Conservation (phyloP, 2,329 filamentous ascomycete species). For the Dactylellina sp. region DNA sequence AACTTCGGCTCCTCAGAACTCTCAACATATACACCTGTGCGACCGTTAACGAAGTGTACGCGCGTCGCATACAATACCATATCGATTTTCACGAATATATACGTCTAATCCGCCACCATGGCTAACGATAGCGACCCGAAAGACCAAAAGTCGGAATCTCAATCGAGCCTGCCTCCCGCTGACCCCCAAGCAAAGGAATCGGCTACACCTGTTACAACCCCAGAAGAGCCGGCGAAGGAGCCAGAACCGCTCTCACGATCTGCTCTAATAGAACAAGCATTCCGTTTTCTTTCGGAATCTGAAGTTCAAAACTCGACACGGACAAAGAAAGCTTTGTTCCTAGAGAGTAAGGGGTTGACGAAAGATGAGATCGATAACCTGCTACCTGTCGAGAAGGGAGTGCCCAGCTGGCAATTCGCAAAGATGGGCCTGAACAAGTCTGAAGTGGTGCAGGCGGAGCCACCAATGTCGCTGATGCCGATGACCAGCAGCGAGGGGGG, state of each 20-base stretch:
- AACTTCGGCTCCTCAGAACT: neutral
- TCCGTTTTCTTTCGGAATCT: constrained; percentile 49
- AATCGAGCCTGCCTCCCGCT: constrained; percentile 22
- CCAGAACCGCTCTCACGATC: constrained; percentile 26
- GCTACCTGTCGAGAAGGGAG: constrained; percentile 47
- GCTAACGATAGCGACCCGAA: constrained; percentile 48
- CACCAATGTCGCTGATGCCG: constrained; percentile 49
- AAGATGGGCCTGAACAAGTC: constrained; percentile 26
- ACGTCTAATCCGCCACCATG: constrained; percentile 18
- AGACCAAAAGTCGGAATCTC: constrained; percentile 35
- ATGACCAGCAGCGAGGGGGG: constrained; percentile 27
- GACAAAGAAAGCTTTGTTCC: constrained; percentile 40
- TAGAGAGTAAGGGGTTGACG: constrained; percentile 56
- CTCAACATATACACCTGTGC: constrained; percentile 3
- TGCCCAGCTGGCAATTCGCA: constrained; percentile 48
- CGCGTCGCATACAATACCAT: constrained; percentile 13
- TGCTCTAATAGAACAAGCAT: constrained; percentile 45
- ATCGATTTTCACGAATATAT: neutral
- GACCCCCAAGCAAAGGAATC: neutral
- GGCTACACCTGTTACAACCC: constrained; percentile 24
- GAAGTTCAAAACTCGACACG: constrained; percentile 53
- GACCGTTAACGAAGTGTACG: neutral
- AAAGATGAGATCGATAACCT: constrained; percentile 44
- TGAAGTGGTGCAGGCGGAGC: constrained; percentile 47
- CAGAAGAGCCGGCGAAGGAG: constrained; percentile 27